These are phyloP conservation scores for Multifurca ochricompacta DNA, from an alignment of 768 basidiomycete genomes.

Conservation along the genomic window DNA sequence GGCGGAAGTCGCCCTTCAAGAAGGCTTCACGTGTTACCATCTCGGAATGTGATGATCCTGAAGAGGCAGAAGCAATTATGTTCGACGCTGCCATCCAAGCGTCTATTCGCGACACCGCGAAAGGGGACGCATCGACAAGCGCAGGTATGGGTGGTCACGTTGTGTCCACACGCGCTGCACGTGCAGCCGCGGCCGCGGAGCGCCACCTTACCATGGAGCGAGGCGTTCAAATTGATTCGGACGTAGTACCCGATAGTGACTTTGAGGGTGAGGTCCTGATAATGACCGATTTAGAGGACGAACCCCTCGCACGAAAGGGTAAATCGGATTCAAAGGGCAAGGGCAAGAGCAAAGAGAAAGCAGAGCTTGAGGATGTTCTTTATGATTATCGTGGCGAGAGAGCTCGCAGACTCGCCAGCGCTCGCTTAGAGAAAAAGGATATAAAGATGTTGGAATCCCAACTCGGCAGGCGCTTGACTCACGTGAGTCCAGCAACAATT, in stretches of 20 bases:
- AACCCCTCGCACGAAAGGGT: constrained; percentile 14
- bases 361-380: constrained; percentile 7
- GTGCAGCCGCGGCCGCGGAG: constrained; percentile 48
- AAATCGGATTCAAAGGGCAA: constrained; percentile 33
- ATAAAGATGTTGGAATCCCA: constrained; percentile 36
- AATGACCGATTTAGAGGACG: neutral
- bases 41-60: constrained; percentile 10
- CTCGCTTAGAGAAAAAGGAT: constrained; percentile 19
- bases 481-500: constrained; percentile 36
- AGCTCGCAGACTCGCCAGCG: constrained; percentile 3
- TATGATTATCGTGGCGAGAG: constrained; percentile 7
- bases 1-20: constrained; percentile 1
- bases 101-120: constrained; percentile 34
- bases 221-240: constrained; percentile 22
- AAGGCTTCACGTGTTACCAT: neutral
- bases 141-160: constrained; percentile 28
- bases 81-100: constrained; percentile 46
- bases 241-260: constrained; percentile 16
- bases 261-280: neutral
- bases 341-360: constrained; percentile 24
- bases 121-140: constrained; percentile 25
- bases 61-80: constrained; percentile 36
- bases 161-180: constrained; percentile 34
- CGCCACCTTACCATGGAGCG: constrained; percentile 34
- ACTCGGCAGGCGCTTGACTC: constrained; percentile 68